phyloP scores from a whole-genome alignment of 352 stramenopile species.

The Phytophthora boehmeriae region DNA sequence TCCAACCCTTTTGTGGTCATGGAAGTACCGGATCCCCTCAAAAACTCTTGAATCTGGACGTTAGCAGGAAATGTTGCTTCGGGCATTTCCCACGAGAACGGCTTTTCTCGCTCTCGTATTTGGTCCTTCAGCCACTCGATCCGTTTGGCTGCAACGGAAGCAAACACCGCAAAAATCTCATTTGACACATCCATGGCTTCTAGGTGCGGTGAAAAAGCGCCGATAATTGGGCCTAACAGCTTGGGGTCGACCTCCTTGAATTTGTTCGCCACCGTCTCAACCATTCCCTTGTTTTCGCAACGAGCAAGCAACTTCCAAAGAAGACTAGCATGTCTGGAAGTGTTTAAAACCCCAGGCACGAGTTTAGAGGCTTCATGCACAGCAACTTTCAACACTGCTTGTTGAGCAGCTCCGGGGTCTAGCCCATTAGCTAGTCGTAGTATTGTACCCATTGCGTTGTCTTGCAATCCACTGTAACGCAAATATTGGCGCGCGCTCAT shows the following conservation, averaged over 20 bases:
- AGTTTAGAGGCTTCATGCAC: constrained; percentile 5
- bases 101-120: background rate
- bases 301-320: constrained; percentile 11
- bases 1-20: constrained; percentile 15
- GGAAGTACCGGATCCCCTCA: constrained; percentile 4
- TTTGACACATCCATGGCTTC: background rate
- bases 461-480: no score
- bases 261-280: constrained; percentile 7
- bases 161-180: background rate
- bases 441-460: no score
- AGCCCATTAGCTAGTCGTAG: constrained; percentile 5
- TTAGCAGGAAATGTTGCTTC: constrained; percentile 8
- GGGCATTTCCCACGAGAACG: constrained; percentile 24
- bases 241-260: constrained; percentile 11
- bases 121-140: constrained; percentile 13
- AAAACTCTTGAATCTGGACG: constrained; percentile 6
- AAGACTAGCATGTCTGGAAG: background rate
- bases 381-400: background rate
- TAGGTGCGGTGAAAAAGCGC: constrained; percentile 4
- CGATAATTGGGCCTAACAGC: constrained; percentile 1
- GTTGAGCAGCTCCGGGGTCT: background rate
- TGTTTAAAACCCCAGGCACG: background rate
- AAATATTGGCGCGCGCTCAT: no score
- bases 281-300: background rate
- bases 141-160: constrained; percentile 4